These are phyloP conservation scores for Thelonectria olida DNA, from an alignment of 2,329 filamentous ascomycete species.

Conservation along the genomic window DNA sequence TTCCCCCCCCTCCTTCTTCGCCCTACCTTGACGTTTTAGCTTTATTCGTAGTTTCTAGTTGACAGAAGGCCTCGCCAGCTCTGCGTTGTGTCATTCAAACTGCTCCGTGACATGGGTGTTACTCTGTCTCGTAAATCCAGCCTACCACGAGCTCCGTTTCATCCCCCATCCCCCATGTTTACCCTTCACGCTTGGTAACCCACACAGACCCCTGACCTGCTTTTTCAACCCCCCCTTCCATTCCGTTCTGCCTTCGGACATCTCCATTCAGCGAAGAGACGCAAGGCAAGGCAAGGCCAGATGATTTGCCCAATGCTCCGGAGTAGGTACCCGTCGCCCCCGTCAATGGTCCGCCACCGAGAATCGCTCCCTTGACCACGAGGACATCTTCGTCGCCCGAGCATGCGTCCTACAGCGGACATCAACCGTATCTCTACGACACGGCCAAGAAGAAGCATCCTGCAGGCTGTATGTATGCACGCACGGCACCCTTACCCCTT, in stretches of 20 bases:
- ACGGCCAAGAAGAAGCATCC: background rate
- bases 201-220: slow-evolving; percentile 7
- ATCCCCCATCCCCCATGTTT: background rate
- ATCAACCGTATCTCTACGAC: background rate
- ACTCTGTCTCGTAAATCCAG: background rate
- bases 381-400: background rate
- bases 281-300: background rate
- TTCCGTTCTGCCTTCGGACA: slow-evolving; percentile 6
- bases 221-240: background rate
- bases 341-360: no score
- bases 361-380: background rate
- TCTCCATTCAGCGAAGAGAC: slow-evolving; percentile 9
- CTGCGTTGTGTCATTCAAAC: no score
- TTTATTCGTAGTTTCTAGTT: background rate
- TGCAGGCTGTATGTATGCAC: background rate
- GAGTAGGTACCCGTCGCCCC: background rate
- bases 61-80: no score
- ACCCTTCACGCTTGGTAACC: slow-evolving; percentile 18
- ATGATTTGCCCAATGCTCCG: background rate
- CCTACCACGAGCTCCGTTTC: background rate
- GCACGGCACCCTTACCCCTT: background rate
- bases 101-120: background rate
- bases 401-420: no score
- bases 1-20: background rate
- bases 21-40: background rate